Percentiles rank a stretch among this genome's conserved stretches.
Evolutionary conservation across 1,284 basidiomycete genomes (phyloP).

Genomic region (Porodaedalea pini): DNA sequence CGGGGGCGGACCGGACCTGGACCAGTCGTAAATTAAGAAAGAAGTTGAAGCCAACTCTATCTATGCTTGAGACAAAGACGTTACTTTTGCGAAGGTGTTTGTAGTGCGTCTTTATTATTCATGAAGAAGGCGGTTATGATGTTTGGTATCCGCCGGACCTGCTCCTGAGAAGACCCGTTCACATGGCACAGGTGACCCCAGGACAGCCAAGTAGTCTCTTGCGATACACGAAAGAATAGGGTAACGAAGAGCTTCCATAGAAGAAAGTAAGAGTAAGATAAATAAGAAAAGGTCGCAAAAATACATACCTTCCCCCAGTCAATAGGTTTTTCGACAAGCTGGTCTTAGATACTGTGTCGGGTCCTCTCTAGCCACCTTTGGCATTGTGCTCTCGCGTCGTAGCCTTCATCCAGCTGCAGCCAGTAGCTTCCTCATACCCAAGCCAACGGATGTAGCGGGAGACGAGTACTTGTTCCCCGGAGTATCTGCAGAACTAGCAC

Average conservation of each 20-base stretch:
- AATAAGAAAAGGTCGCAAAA: too few species aligned
- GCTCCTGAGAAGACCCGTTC: conserved; percentile 26
- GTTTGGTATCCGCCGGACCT: conserved; percentile 16
- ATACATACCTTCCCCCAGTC: background rate
- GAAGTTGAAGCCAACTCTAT: too few species aligned
- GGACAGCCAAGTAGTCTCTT: conserved; percentile 28
- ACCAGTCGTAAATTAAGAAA: too few species aligned
- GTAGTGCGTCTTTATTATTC: background rate
- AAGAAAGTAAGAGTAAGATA: too few species aligned
- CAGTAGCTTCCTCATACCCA: too few species aligned
- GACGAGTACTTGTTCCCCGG: too few species aligned
- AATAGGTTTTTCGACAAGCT: too few species aligned
- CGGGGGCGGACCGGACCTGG: too few species aligned
- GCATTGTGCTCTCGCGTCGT: background rate
- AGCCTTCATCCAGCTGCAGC: background rate
- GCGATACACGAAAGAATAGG: conserved; percentile 25
- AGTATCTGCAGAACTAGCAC: too few species aligned
- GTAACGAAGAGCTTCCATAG: conserved; percentile 7
- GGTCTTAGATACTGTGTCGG: background rate
- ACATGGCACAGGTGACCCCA: conserved; percentile 24
- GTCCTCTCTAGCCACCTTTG: background rate
- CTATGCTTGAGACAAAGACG: too few species aligned
- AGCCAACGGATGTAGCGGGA: too few species aligned
- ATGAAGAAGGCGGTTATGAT: background rate
- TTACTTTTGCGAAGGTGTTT: too few species aligned